Base-by-base conservation (phyloP, 2,329 filamentous ascomycete species). In the Xylariaceae sp. region DNA sequence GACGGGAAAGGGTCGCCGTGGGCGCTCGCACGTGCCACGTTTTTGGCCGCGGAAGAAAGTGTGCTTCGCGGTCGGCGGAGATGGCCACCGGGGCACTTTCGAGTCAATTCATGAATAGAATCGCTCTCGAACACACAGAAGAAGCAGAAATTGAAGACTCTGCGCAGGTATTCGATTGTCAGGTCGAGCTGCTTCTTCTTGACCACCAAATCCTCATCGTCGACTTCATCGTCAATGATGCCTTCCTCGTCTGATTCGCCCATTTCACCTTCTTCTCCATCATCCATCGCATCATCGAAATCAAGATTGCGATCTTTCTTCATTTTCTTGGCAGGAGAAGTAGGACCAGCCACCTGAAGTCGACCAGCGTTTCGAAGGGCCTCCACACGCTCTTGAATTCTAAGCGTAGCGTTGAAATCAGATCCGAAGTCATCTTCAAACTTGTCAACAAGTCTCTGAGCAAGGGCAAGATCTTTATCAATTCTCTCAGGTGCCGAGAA, bases 111-210 rank as follows among this genome's bases (percentile, higher is more conserved):
- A 70, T 99, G 94, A 18, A 97, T 88, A 0, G 93, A 97, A 74
- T 99, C 94, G 71, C 92, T 94, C 76, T 99, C 94, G 67, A 99
- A 97, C 4, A 99, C 95, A 73, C 94, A 99, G 79, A 97, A 99
- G 80, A 99, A 97, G 78, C 94, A 99, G 77, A 99, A 97, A 76
- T 94, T 97, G 81, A 95, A 96, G 55, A 99, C 94, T 13, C 94
- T 88, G 55, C 94, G 91, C 61, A 99, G 82, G 73, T 99, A 99
- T 76, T 99, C 94, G 56, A 97, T 94, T 74, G 96, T 82, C 42
- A 99, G 80, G 75, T 99, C 94, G 53, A 99, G 84, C 70, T 94
- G 92, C 80, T 99, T 97, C 83, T 97, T 97, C 80, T 96, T 94
- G 47, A 87, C 83, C 57, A 97, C 74, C 45, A 97, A 79, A 47